Evolutionary conservation across 176 grass and related monocot species (phyloP).

Genomic region (Saccharum spontaneum): DNA sequence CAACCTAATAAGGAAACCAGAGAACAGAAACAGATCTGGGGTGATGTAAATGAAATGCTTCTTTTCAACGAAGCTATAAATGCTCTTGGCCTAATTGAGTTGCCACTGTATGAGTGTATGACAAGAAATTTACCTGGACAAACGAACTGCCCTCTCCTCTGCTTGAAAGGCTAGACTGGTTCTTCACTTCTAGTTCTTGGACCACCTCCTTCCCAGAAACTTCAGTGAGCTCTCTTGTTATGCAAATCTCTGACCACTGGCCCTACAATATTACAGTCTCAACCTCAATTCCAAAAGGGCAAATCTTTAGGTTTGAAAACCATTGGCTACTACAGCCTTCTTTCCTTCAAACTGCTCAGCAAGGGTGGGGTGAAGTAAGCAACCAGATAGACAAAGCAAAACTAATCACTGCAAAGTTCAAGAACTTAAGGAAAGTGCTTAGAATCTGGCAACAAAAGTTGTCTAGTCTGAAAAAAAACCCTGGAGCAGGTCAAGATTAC

Average conservation of each 20-base stretch:
- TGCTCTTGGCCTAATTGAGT: neutral
- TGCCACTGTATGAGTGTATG: neutral
- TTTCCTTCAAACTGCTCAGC: fast-evolving
- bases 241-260: neutral
- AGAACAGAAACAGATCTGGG: neutral
- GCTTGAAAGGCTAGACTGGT: neutral
- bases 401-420: neutral
- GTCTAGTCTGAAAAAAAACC: fast-evolving
- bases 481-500: fast-evolving
- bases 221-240: fast-evolving
- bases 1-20: no score
- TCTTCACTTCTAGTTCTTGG: neutral
- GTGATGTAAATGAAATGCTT: neutral
- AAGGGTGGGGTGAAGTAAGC: fast-evolving
- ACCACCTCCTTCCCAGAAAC: neutral
- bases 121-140: no score
- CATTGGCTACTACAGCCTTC: neutral
- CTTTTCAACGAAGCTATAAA: neutral
- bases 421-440: neutral
- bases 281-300: neutral
- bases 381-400: neutral
- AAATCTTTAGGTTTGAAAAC: neutral
- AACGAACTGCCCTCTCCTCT: neutral
- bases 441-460: fast-evolving
- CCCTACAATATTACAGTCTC: no score